These are phyloP conservation scores for Parasitella parasitica DNA, from an alignment of 371 early-diverging fungal genomes.

Conservation along the genomic window DNA sequence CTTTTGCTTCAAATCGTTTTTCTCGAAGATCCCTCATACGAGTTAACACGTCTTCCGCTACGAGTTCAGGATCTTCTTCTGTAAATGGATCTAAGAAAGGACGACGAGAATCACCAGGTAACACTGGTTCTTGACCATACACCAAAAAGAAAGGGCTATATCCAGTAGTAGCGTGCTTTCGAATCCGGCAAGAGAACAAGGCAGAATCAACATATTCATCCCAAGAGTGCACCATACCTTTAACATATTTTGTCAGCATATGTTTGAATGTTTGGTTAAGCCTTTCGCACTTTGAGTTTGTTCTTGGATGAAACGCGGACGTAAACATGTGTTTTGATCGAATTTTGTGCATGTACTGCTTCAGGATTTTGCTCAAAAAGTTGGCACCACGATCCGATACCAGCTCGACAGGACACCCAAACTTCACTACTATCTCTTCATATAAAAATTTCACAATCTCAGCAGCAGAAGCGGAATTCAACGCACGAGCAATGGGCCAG, in stretches of 20 bases:
- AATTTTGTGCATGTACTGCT: neutral
- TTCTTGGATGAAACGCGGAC: slow-evolving; percentile 18
- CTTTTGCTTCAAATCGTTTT: neutral
- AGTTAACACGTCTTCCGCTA: neutral
- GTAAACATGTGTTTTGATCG: slow-evolving; percentile 11
- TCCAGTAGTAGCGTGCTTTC: slow-evolving; percentile 8
- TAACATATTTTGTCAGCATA: slow-evolving; percentile 8
- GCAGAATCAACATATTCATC: slow-evolving; percentile 13
- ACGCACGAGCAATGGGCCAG: slow-evolving; percentile 34
- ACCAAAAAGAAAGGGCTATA: slow-evolving; percentile 13
- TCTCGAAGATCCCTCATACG: neutral
- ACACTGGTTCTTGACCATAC: slow-evolving; percentile 17
- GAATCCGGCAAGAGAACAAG: slow-evolving; percentile 5
- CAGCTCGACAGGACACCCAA: neutral
- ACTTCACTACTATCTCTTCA: neutral
- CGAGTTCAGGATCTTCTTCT: slow-evolving; percentile 3
- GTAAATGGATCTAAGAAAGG: neutral
- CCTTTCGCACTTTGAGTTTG: slow-evolving; percentile 20
- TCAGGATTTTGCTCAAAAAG: neutral
- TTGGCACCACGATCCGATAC: neutral
- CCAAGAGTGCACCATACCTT: slow-evolving; percentile 2
- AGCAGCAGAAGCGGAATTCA: slow-evolving; percentile 13
- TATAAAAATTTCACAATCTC: slow-evolving; percentile 16
- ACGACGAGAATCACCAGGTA: slow-evolving; percentile 13
- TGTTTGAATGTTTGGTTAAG: slow-evolving; percentile 8